Evolutionary conservation across 352 stramenopile species (phyloP).

Genomic region (Phytophthora fragariaefolia): DNA sequence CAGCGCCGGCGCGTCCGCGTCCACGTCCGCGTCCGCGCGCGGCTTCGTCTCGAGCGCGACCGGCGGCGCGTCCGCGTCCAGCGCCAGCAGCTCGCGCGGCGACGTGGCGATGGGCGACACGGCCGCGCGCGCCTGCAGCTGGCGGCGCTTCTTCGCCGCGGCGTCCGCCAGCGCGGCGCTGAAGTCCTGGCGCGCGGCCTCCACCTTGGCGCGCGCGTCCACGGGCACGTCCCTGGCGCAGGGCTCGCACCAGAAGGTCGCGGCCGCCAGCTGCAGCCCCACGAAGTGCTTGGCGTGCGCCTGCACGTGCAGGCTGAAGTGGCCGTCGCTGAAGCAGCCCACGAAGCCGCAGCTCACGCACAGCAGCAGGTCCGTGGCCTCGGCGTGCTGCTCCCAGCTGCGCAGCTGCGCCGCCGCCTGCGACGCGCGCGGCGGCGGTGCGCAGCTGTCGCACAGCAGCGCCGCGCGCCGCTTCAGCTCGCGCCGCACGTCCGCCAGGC

Average conservation of each 20-base stretch:
- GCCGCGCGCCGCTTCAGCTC: slow-evolving; percentile 54
- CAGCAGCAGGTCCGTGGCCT: slow-evolving; percentile 52
- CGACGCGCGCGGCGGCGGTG: neutral
- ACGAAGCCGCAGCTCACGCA: slow-evolving; percentile 73
- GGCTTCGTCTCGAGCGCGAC: slow-evolving; percentile 17
- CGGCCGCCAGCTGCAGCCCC: slow-evolving; percentile 50
- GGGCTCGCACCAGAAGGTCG: slow-evolving; percentile 64
- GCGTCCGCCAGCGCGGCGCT: slow-evolving; percentile 54
- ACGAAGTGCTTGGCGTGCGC: slow-evolving; percentile 68
- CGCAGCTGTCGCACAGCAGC: slow-evolving; percentile 44
- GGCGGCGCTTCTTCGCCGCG: slow-evolving; percentile 51
- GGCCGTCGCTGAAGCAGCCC: slow-evolving; percentile 55
- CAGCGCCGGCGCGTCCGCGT: slow-evolving; percentile 11
- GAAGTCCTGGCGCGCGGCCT: slow-evolving; percentile 48
- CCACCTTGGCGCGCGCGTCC: slow-evolving; percentile 43
- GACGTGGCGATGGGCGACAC: slow-evolving; percentile 35
- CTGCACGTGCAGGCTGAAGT: slow-evolving; percentile 63
- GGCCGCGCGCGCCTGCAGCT: slow-evolving; percentile 25
- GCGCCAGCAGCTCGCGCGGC: slow-evolving; percentile 11
- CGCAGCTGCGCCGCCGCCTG: slow-evolving; percentile 13
- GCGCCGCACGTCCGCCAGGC: slow-evolving; percentile 54
- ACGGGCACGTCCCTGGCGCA: slow-evolving; percentile 57
- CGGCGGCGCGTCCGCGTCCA: slow-evolving; percentile 22
- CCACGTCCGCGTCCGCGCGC: neutral
- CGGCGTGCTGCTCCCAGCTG: slow-evolving; percentile 40